A percentile compares a stretch with the other conserved stretches of the same genome.
Conservation (phyloP, 2,329 filamentous ascomycete genomes). For the Arachnopeziza araneosa region DNA sequence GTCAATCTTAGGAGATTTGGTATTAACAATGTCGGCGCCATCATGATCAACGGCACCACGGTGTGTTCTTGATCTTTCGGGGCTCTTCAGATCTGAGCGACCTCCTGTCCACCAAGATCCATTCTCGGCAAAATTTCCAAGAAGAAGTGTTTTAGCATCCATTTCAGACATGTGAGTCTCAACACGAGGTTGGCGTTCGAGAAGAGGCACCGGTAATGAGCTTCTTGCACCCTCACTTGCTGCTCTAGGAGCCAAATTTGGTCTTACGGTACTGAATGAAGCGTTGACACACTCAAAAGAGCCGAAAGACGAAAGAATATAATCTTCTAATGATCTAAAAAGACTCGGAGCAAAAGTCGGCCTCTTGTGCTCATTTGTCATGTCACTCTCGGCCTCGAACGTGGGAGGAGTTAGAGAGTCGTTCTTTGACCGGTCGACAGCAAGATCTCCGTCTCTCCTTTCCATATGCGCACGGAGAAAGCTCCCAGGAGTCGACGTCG, state of each 20-base stretch:
- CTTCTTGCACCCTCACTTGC: constrained; percentile 25
- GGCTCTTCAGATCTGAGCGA: constrained; percentile 35
- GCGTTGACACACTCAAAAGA: constrained; percentile 68
- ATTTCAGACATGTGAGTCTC: constrained; percentile 47
- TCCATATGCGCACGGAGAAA: constrained; percentile 21
- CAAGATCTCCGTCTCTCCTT: constrained; percentile 6
- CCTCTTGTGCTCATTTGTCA: constrained; percentile 34
- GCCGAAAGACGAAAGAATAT: constrained; percentile 63
- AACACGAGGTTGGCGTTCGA: constrained; percentile 29
- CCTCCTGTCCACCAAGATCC: constrained; percentile 75
- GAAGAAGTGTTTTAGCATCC: constrained; percentile 67
- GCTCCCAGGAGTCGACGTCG: constrained; percentile 23
- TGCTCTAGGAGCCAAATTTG: constrained; percentile 26
- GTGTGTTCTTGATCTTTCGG: constrained; percentile 30
- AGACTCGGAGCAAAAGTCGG: constrained; percentile 44
- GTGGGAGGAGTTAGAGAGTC: background rate
- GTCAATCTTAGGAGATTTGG: constrained; percentile 64
- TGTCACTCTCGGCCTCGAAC: background rate
- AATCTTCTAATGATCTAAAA: constrained; percentile 74
- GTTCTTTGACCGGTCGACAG: background rate
- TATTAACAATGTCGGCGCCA: constrained; percentile 40
- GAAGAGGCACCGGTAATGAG: constrained; percentile 19
- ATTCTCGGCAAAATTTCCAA: constrained; percentile 76
- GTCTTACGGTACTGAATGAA: constrained; percentile 60
- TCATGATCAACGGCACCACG: constrained; percentile 15